Percentiles rank a stretch among this genome's conserved stretches.
Evolutionary conservation across 2,329 filamentous ascomycete species (phyloP).

Genomic region (Plectosphaerella cucumerina): DNA sequence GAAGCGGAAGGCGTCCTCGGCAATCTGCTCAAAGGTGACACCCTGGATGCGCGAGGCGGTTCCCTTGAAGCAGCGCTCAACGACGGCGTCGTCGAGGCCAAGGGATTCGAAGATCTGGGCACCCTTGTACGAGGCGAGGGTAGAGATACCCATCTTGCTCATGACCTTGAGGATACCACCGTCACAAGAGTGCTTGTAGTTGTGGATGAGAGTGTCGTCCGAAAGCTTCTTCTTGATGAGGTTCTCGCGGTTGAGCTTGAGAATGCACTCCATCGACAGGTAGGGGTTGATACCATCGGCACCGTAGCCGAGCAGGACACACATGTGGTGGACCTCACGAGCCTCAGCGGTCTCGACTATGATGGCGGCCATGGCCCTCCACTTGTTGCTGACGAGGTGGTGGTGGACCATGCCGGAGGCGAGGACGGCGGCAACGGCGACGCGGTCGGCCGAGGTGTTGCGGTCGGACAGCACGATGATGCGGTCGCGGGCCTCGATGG

Average conservation of each 20-base stretch:
- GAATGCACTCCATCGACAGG: conserved; percentile 90
- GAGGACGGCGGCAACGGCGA: conserved; percentile 80
- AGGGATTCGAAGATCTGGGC: conserved; percentile 97
- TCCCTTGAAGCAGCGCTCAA: conserved; percentile 91
- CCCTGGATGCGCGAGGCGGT: conserved; percentile 93
- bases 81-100: conserved; percentile 85
- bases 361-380: conserved; percentile 83
- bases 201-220: conserved; percentile 79
- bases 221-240: conserved; percentile 86
- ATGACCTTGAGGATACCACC: conserved; percentile 98
- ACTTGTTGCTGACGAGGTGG: conserved; percentile 91
- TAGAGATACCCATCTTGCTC: conserved; percentile 99
- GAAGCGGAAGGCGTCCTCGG: conserved; percentile 89
- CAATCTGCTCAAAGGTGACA: conserved; percentile 89
- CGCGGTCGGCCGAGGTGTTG: conserved; percentile 74
- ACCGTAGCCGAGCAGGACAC: conserved; percentile 93
- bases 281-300: conserved; percentile 94
- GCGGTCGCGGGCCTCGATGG: conserved; percentile 78
- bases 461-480: conserved; percentile 88
- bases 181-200: conserved; percentile 96
- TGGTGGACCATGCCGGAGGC: conserved; percentile 94
- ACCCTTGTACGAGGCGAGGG: conserved; percentile 92
- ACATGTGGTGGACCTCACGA: conserved; percentile 98
- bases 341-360: conserved; percentile 92
- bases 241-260: conserved; percentile 93